A percentile compares a stretch with the other conserved stretches of the same genome.
These are phyloP conservation scores for Trichosporon faecale DNA, from an alignment of 1,284 basidiomycete genomes.

Conservation along the genomic window DNA sequence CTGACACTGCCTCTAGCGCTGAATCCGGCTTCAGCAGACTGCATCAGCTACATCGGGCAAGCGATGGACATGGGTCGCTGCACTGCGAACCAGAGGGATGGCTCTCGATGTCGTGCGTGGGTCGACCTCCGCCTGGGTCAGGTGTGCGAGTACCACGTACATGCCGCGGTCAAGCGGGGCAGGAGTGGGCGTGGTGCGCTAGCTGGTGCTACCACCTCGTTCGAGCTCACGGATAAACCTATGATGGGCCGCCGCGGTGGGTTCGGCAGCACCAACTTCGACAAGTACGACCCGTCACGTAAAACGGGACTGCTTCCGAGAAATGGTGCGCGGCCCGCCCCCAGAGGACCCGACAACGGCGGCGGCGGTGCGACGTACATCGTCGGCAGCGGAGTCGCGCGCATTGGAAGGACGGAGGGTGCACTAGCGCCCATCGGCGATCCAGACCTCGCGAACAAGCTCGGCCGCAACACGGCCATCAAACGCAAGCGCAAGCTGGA, in stretches of 20 bases:
- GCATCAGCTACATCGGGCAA: constrained; percentile 80
- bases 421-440: constrained; percentile 38
- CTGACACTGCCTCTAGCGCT: constrained; percentile 77
- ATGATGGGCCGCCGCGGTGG: constrained; percentile 16
- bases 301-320: constrained; percentile 47
- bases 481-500: constrained; percentile 64
- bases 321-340: constrained; percentile 32
- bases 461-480: constrained; percentile 64
- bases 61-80: constrained; percentile 82
- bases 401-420: constrained; percentile 44
- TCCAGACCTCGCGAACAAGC: constrained; percentile 61
- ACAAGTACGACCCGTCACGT: constrained; percentile 60
- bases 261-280: constrained; percentile 32
- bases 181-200: constrained; percentile 78
- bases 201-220: constrained; percentile 23
- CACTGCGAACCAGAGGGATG: constrained; percentile 69
- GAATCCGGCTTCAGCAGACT: constrained; percentile 74
- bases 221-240: constrained; percentile 23
- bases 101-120: constrained; percentile 77
- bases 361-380: constrained; percentile 68
- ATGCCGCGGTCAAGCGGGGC: constrained; percentile 69
- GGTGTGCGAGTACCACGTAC: constrained; percentile 86
- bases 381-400: constrained; percentile 64
- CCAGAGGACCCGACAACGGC: constrained; percentile 35
- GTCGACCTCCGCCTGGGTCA: constrained; percentile 71